Base-by-base conservation (phyloP, 2,329 filamentous ascomycete species). In the Plenodomus biglobosus region DNA sequence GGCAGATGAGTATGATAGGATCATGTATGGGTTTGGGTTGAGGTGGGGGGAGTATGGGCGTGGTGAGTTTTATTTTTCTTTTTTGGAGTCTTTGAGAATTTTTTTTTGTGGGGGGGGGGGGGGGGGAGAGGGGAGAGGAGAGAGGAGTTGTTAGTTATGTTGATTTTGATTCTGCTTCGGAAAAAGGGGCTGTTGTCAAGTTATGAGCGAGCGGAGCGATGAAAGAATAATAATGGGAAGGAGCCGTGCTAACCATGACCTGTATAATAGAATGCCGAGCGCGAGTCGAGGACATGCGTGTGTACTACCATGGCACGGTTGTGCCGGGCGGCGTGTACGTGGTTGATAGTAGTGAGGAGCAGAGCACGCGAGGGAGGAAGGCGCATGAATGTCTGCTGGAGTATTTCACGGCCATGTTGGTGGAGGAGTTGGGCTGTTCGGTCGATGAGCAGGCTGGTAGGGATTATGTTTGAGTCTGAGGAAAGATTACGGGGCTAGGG, bases 301-400 rank as follows among this genome's bases (percentile, higher is more conserved):
- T 46, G 18, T 46, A 40, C 30, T 46, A 40, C 27, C 34, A 41
- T 15, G 44, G 37, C n/a, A n/a, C 27, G 5, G 38, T 27, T n/a
- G 18, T 46, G n/a, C 44, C 30, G 13, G 38, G 38, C 17, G 44
- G 44, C 16, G 30, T 38, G n/a, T 46, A 46, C 20, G 44, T 46
- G 38, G 21, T 46, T 19, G 44, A 46, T 18, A 46, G 38, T 38
- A 46, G 44, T 17, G 44, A 46, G 30, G 19, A 27, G n/a, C 20
- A 27, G 38, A 18, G 38, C 35, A 30, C 32, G 18, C 27, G 21
- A 16, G 44, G 44, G 11, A 36, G 40, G 11, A 15, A 21, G 11
- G 44, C 38, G 30, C 38, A 46, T 41, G 27, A 46, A 24, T 46
- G 44, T 17, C 24, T 46, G 32, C 15, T 46, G 38, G 30, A 41